Base-by-base conservation (phyloP, 495 filamentous ascomycete species). In the Hypoxylon fragiforme region DNA sequence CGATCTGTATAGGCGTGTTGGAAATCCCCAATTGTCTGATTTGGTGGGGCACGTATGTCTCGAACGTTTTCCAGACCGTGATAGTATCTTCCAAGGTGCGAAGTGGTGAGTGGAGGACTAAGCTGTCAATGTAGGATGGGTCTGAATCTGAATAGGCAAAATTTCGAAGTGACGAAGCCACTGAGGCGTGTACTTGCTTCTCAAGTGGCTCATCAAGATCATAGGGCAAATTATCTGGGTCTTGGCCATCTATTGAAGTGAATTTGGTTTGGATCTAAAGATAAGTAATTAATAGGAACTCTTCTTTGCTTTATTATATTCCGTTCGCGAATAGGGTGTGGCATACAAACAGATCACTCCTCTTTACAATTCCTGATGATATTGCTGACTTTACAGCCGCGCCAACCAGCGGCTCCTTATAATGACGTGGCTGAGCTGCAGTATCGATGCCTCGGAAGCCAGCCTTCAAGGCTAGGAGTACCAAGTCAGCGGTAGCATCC, bases 221-320 rank as follows among this genome's bases (percentile, higher is more conserved):
- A 85, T 90, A 62, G 1, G 85, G 87, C 71, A 83, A 75, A 51
- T 81, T 77, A 18, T 75, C 63, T 3, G 68, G 73, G 42, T 85
- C 79, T 60, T 90, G 87, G 11, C 81, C 80, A 30, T 71, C 71
- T 12, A 79, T 52, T 1, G 86, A 76, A 3, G 87, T 89, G 70
- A 84, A 92, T 67, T 94, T 94, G 7, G 90, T 91, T 80, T 95
- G 90, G 16, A 92, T 75, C 85, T 88, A 62, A 43, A 28, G n/a
- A n/a, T n/a, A n/a, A 24, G 62, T 16, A 38, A 26, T 63, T 43
- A 72, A 52, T 16, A 30, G 18, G 16, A 28, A 28, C 24, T 28
- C 13, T 19, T 15, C 7, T 43, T n/a, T 13, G 18, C 16, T 30
- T 8, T 20, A 8, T 31, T 9, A 9, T 40, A 3, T 7, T 38